Percentiles rank a stretch among this genome's conserved stretches.
phyloP scores from a whole-genome alignment of 2,329 filamentous ascomycete genomes.

The Epichloe gansuensis region DNA sequence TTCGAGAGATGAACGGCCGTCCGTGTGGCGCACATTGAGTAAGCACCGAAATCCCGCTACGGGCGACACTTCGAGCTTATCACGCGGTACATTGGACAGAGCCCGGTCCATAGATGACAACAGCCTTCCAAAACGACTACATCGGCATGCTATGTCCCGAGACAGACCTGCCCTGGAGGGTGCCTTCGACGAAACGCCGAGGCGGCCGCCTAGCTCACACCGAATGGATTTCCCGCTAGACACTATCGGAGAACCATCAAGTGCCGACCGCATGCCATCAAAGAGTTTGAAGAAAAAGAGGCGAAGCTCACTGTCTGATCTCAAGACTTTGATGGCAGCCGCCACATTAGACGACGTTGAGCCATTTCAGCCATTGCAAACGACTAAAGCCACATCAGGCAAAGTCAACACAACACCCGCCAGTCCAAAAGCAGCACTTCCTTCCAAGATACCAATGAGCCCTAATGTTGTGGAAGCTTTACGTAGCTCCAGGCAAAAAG shows the following conservation, averaged over 20 bases:
- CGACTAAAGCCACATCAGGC: constrained; percentile 41
- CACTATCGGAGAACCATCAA: constrained; percentile 46
- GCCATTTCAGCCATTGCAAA: constrained; percentile 34
- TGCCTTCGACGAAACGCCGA: constrained; percentile 44
- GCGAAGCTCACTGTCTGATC: constrained; percentile 81
- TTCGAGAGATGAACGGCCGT: constrained; percentile 63
- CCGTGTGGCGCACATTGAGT: constrained; percentile 78
- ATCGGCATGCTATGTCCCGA: constrained; percentile 39
- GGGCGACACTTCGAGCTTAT: constrained; percentile 49
- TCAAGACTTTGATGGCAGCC: constrained; percentile 55
- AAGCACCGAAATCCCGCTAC: constrained; percentile 55
- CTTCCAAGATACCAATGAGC: constrained; percentile 41
- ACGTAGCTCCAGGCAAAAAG: constrained; percentile 35
- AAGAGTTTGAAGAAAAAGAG: constrained; percentile 59
- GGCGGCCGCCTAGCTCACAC: constrained; percentile 44
- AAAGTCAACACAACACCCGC: constrained; percentile 35
- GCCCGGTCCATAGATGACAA: constrained; percentile 66
- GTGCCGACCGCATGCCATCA: constrained; percentile 20
- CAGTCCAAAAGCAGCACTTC: constrained; percentile 29
- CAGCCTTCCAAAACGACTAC: constrained; percentile 29
- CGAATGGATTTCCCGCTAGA: constrained; percentile 42
- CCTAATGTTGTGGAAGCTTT: constrained; percentile 27
- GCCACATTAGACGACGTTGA: constrained; percentile 33
- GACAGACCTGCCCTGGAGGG: constrained; percentile 49
- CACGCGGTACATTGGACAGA: constrained; percentile 52